phyloP scores from a whole-genome alignment of 768 basidiomycete species.

The Chalciporus sphaerocephalus region DNA sequence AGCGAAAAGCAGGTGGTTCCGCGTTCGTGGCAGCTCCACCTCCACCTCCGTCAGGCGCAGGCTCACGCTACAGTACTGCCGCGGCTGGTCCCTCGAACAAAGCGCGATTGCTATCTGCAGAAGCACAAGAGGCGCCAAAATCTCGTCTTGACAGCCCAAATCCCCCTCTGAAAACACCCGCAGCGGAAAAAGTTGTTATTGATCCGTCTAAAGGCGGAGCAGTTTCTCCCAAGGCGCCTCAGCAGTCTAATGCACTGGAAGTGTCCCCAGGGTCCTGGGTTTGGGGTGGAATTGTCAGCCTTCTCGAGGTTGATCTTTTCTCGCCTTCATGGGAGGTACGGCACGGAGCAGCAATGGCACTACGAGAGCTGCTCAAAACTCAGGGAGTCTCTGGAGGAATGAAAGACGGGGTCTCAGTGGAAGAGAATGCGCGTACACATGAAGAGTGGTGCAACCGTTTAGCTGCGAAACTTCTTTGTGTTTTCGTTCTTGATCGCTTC shows the following conservation, averaged over 20 bases:
- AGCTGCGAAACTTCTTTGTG: slow-evolving; percentile 78
- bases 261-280: slow-evolving; percentile 75
- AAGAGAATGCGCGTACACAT: slow-evolving; percentile 64
- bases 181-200: slow-evolving; percentile 63
- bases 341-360: slow-evolving; percentile 89
- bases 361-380: slow-evolving; percentile 80
- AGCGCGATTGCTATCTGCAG: slow-evolving; percentile 67
- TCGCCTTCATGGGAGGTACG: slow-evolving; percentile 89
- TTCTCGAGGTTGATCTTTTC: slow-evolving; percentile 79
- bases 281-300: slow-evolving; percentile 78
- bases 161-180: slow-evolving; percentile 34
- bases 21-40: slow-evolving; percentile 74
- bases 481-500: slow-evolving; percentile 95
- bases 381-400: slow-evolving; percentile 84
- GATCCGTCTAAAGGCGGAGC: slow-evolving; percentile 85
- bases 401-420: slow-evolving; percentile 50
- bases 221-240: slow-evolving; percentile 70
- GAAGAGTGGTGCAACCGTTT: slow-evolving; percentile 89
- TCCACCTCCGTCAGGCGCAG: slow-evolving; percentile 52
- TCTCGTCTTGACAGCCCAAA: slow-evolving; percentile 60
- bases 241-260: slow-evolving; percentile 72
- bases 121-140: slow-evolving; percentile 46
- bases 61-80: slow-evolving; percentile 59
- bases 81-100: slow-evolving; percentile 58
- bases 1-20: slow-evolving; percentile 82